Base-by-base conservation (phyloP, 2,329 filamentous ascomycete genomes). In the Penicillium sp. region DNA sequence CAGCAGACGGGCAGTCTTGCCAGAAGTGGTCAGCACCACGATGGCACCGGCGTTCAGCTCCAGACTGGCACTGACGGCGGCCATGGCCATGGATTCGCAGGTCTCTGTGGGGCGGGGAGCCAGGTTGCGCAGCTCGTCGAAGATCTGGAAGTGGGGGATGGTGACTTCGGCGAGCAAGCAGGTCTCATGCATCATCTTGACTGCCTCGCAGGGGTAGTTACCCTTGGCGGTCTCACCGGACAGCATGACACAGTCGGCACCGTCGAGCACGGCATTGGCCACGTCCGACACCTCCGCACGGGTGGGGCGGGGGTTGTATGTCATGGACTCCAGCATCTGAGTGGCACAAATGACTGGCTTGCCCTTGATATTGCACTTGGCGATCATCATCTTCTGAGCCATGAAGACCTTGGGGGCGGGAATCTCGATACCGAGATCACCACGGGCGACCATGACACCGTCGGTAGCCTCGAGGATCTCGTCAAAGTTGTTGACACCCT, bases 351-450 rank as follows among this genome's bases (percentile, higher is more conserved):
- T 96, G 73, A 92, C 91, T 62, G 93, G 93, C 83, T 98, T 98
- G 75, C 93, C 93, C 63, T 90, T 91, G 70, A 96, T 85, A 81
- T 98, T 98, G 84, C 93, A 98, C 86, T 97, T 97, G 76, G 93
- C 91, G 75, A 98, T 98, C 83, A 98, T 91, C 89, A 98, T 98
- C 87, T 98, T 98, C 81, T 98, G 93, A 49, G 93, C 93, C 63
- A 95, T 89, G 76, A 98, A 98, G 61, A 98, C 93, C 81, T 98
- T 93, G 58, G 92, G 89, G 54, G 93, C 92, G 43, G 93, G 92
- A 65, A 98, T 98, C 78, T 98, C 93, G 66, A 98, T 98, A 80
- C 93, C 93, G 59, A 95, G 79, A 70, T 97, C 93, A 78, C 93
- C 93, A 83, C 93, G 92, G 67, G 93, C 93, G 63, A 98, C 93